phyloP scores from a whole-genome alignment of 192 early-diverging fungal species.

The Coemansia aciculifera region DNA sequence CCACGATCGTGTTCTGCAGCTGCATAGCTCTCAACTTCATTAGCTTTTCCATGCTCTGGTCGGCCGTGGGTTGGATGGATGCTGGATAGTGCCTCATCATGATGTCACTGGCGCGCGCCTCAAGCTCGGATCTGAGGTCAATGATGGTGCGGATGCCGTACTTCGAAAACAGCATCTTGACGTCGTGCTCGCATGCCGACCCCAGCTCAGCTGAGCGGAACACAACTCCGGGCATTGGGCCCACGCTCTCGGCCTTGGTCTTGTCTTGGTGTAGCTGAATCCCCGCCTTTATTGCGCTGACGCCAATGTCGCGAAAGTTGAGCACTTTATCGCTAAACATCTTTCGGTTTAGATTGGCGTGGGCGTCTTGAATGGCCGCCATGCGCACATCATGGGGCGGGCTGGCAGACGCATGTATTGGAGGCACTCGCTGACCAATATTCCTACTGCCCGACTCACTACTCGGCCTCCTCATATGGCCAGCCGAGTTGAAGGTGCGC shows the following conservation, averaged over 20 bases:
- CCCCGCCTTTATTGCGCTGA: slow-evolving; percentile 38
- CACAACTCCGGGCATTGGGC: slow-evolving; percentile 52
- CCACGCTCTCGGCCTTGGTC: slow-evolving; percentile 18
- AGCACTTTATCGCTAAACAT: slow-evolving; percentile 49
- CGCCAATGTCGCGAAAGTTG: slow-evolving; percentile 53
- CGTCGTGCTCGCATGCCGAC: slow-evolving; percentile 46
- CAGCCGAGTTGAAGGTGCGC: slow-evolving; percentile 27
- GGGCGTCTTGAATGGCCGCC: slow-evolving; percentile 34
- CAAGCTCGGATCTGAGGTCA: slow-evolving; percentile 53
- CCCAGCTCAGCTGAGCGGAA: slow-evolving; percentile 56
- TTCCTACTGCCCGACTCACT: neutral
- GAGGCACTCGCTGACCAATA: neutral
- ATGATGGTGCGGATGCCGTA: slow-evolving; percentile 58
- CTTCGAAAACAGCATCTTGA: slow-evolving; percentile 44
- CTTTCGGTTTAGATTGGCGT: slow-evolving; percentile 15
- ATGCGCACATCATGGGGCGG: slow-evolving; percentile 30
- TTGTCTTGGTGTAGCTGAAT: slow-evolving; percentile 22
- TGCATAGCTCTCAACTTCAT: slow-evolving; percentile 30
- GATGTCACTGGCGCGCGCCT: slow-evolving; percentile 48
- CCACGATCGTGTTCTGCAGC: slow-evolving; percentile 47
- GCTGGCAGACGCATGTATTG: slow-evolving; percentile 6
- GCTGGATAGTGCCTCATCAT: slow-evolving; percentile 49
- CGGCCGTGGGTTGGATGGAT: slow-evolving; percentile 45
- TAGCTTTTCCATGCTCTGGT: slow-evolving; percentile 47
- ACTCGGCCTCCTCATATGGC: slow-evolving; percentile 12